Evolutionary conservation across 2,329 filamentous ascomycete genomes (phyloP), one percentile per base, ranked within the genome.

Genomic region (Fusarium verticillioides): DNA sequence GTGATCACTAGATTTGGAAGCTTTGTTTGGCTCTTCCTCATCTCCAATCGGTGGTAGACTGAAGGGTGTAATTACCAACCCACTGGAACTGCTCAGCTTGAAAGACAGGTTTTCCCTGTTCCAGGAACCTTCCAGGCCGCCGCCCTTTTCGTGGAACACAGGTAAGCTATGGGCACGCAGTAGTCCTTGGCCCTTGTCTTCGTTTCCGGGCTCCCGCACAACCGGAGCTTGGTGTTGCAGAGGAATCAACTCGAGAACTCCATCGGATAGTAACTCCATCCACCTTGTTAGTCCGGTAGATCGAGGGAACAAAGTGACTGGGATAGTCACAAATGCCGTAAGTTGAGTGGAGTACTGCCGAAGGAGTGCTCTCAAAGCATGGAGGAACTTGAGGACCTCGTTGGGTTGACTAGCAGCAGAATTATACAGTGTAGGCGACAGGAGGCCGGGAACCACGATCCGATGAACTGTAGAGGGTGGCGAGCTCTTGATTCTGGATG

Each of bases 61-160:
- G 82, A 95, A 98, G 1, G 95, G 94, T 77, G 92, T 93, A 72
- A 99, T 94, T 43, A 94, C 89, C 74, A 99, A 90, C 58, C 94
- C 95, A 76, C 89, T 91, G 6, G 89, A 88, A 77, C 94, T 88
- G 81, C 94, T 97, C 58, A 99, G 84, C 69, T 91, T 95, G 81
- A 99, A 99, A 9, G 95, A 95, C 82, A 97, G 88, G 82, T 98
- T 95, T 78, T 97, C 94, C 30, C 93, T 91, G 60, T 92, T 87
- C 70, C 90, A 91, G 65, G 89, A 89, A 43, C 89, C 86, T 66
- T 90, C 90, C 4, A 89, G 87, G 15, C 94, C 94, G 5, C 95
- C 95, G 4, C 96, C 96, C 74, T 93, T 94, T 80, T 98, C 96
- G 67, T 97, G 94, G 74, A 94, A 92, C 2, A 97, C 86, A 0